Base-by-base conservation (phyloP, 1,284 basidiomycete species). In the Cystobasidium sp. region DNA sequence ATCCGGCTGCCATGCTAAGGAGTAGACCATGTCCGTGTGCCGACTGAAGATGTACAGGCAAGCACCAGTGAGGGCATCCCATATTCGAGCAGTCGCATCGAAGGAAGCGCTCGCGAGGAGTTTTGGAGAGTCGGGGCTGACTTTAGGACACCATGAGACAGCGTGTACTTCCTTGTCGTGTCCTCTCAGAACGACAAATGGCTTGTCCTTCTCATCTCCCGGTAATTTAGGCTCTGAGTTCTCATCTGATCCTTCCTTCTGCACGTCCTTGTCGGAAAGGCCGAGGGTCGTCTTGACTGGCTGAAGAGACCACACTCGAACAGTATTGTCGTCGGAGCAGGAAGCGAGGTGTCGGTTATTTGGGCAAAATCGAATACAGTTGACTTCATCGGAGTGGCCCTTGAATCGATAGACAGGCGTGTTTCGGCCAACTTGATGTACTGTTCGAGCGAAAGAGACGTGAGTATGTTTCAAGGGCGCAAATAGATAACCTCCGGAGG, bases 331-430 rank as follows among this genome's bases (percentile, higher is more conserved):
- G 79, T 93, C 91, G 0, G 91, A 90, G 81, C 90, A 90, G 1
- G 91, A 90, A 46, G 90, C 91, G 62, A 93, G 80, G 65, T 86
- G 85, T 31, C 89, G 91, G 44, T 85, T 84, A 44, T 86, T 84
- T 14, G 87, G 84, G 76, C 90, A 91, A 79, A 86, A 87, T 80
- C 88, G 89, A 75, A 93, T 86, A 80, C 89, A 88, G 79, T 92
- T 93, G 77, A 93, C 86, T 81, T 93, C 92, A 75, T 88, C 87
- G 37, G 84, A 84, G 78, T 93, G 92, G 0, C 90, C 91, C 53
- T 90, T 75, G 72, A 80, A 77, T 47, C 79, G 79, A 51, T 79
- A 75, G 4, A 80, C 64, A 6, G 79, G 78, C 0, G 76, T 75
- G 6, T 74, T 47, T 20, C 78, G 75, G 6, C 73, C 52, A 2